Conservation (phyloP, 2,329 filamentous ascomycete species). For the Aspergillus felis region DNA sequence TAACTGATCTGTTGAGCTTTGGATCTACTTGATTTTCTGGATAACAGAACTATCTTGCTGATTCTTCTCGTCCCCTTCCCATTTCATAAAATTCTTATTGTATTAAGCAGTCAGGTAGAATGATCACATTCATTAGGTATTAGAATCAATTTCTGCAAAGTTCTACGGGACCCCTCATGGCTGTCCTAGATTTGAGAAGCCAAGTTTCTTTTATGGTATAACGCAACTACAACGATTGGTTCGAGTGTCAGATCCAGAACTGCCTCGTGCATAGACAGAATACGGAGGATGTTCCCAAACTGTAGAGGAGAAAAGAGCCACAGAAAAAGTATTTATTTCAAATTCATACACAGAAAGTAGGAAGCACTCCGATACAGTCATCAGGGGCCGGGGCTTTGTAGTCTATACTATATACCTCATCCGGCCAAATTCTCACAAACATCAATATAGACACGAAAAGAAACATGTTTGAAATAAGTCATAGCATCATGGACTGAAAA, state of each 20-base stretch:
- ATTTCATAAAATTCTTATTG: not conserved
- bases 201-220: not conserved
- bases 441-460: not conserved
- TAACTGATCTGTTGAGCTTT: too few relatives aligned
- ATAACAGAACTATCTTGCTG: too few relatives aligned
- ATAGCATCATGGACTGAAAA: conserved; percentile 2
- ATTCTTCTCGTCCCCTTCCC: not conserved
- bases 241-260: not conserved
- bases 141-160: too few relatives aligned
- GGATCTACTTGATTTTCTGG: too few relatives aligned
- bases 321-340: not conserved
- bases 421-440: not conserved
- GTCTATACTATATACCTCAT: not conserved
- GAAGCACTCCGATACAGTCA: not conserved
- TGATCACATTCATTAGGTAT: not conserved
- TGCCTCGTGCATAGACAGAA: not conserved
- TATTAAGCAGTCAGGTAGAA: not conserved
- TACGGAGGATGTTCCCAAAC: not conserved
- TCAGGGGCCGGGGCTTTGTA: not conserved
- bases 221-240: not conserved
- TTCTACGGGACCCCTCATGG: too few relatives aligned
- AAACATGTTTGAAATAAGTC: not conserved
- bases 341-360: not conserved
- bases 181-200: too few relatives aligned
- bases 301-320: not conserved